Base-by-base conservation (phyloP, 345 rosid genomes). In the Orychophragmus violaceus region DNA sequence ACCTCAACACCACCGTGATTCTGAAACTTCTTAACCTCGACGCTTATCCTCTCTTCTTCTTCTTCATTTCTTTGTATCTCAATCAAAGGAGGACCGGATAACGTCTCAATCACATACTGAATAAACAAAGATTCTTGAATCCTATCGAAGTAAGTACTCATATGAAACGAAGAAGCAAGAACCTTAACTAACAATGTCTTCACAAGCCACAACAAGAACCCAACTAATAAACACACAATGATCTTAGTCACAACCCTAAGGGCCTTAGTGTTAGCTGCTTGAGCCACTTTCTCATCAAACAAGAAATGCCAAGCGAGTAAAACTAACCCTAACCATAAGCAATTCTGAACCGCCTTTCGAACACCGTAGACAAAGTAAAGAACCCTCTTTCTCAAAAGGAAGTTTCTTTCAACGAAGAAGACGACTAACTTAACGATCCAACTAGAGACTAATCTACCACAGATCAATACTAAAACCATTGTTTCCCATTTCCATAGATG, bases 401-500 rank as follows among this genome's bases (percentile, higher is more conserved):
- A 88, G 64, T 86, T 88, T 46, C 96, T 74, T 52, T 88, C 96
- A 0, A 86, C 66, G 59, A 82, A 77, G 79, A 86, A 84, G 1
- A 88, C 96, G 0, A 70, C 66, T 1, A 88, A 51, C 45, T 78
- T 75, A 5, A 86, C 82, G 2, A 79, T 81, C 92, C 92, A 86
- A 9, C 92, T 81, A 0, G 96, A 84, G 0, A 88, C 85, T 44
- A 88, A 56, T 21, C 96, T 82, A 16, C 90, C 96, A 22, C 87
- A 86, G n/a, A 88, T 82, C 77, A 82, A 72, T 0, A 86, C 96
- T 21, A 88, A 12, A 14, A 84, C 74, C 77, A 88, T 63, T 0
- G 82, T 78, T 56, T 66, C 85, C 96, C 96, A 88, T 74, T 84
- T 88, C 96, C 96, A 88, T 2, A 86, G 37, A 22, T 62, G 39